Base-by-base conservation (phyloP, 164 flowering plant species). In the Cinnamomum micranthum region DNA sequence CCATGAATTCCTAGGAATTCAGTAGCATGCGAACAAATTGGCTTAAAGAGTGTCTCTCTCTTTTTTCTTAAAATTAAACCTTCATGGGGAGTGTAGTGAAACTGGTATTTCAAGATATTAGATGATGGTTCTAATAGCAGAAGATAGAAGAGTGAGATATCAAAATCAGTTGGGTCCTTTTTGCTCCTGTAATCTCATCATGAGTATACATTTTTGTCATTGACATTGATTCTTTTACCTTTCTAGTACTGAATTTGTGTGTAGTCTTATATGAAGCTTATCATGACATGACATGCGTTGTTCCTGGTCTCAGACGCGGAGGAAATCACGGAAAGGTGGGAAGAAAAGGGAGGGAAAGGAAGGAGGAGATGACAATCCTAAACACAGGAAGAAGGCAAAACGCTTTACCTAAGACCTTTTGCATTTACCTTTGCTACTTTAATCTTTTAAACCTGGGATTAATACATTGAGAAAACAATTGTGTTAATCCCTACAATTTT, bases 281-380 rank as follows among this genome's bases (percentile, higher is more conserved):
- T 22, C 28, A 10, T 64, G 25, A 23, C 10, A 50, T 35, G 60
- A 58, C 15, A 17, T 23, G 52, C n/a, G 72, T 19, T 65, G 71
- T 75, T 23, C 22, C 68, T 73, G 31, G 51, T 51, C 51, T 35
- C 87, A 91, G 96, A 87, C 63, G 59, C 77, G 89, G 28, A 86
- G 84, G 78, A 84, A 76, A 78, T 73, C 69, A 15, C 41, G 13
- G 7, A 82, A 76, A 80, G 82, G 80, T 63, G 86, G 84, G 65
- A 79, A 7, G 74, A 87, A 78, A 75, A 87, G 87, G 76, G 84
- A 78, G 66, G 86, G 81, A 33, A 74, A 76, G 67, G 81, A 77
- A 4, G 74, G 65, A 55, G 82, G 78, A 74, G 77, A 75, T 68
- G 74, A 71, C 50, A 64, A 72, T 25, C 81, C 65, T 3, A 80